These are phyloP conservation scores for Passiflora organensis DNA, from an alignment of 345 rosid genomes.

Conservation along the genomic window DNA sequence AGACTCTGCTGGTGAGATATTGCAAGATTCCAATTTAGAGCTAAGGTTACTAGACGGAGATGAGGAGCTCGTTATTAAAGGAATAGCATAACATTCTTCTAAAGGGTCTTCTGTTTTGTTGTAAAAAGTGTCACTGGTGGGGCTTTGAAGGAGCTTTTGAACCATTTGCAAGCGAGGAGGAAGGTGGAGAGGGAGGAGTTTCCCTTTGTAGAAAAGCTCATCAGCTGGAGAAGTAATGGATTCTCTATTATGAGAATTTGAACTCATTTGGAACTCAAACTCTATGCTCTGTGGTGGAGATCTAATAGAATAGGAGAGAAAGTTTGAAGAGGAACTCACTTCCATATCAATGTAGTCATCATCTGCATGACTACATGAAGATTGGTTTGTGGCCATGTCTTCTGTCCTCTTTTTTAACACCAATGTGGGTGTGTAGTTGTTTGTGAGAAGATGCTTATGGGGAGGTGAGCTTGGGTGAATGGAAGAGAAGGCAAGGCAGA, in stretches of 20 bases:
- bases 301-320: conserved; percentile 34
- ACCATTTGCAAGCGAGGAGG: conserved; percentile 84
- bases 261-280: conserved; percentile 85
- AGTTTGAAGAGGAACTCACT: conserved; percentile 43
- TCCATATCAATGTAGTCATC: conserved; percentile 84
- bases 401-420: conserved; percentile 7
- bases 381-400: conserved; percentile 10
- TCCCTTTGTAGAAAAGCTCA: conserved; percentile 90
- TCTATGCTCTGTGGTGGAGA: conserved; percentile 63
- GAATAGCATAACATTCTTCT: conserved; percentile 23
- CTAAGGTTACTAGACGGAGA: conserved; percentile 18
- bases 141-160: conserved; percentile 50
- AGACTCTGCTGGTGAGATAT: conserved; percentile 49
- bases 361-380: conserved; percentile 21
- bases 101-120: conserved; percentile 16
- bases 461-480: conserved; percentile 22
- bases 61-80: conserved; percentile 9
- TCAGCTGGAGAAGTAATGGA: conserved; percentile 63
- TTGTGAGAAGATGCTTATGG: conserved; percentile 7
- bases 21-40: conserved; percentile 33
- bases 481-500: conserved; percentile 12
- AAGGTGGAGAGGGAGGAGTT: conserved; percentile 90
- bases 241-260: conserved; percentile 36
- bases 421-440: conserved; percentile 2
- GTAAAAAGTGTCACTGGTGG: conserved; percentile 14